These are phyloP conservation scores for Pseudogymnoascus sp. DNA, from an alignment of 2,329 filamentous ascomycete species.

Conservation along the genomic window DNA sequence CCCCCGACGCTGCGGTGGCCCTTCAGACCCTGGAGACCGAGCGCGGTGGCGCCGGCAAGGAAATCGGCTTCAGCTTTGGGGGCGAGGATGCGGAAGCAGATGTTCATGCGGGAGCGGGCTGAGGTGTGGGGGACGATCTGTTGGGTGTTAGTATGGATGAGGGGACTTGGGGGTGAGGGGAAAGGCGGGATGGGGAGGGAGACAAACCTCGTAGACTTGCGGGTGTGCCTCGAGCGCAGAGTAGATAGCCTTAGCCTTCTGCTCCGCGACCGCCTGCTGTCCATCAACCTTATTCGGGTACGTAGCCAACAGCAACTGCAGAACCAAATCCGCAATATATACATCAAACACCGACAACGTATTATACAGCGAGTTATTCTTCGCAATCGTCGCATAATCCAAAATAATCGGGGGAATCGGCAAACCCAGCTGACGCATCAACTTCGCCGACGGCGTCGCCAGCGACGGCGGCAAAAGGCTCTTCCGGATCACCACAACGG, in stretches of 20 bases:
- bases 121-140: slow-evolving; percentile 65
- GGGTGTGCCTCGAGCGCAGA: slow-evolving; percentile 64
- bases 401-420: slow-evolving; percentile 72
- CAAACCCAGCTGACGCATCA: slow-evolving; percentile 68
- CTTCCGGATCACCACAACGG: slow-evolving; percentile 79
- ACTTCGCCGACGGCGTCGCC: slow-evolving; percentile 55
- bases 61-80: slow-evolving; percentile 73
- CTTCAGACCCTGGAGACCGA: slow-evolving; percentile 71
- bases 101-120: slow-evolving; percentile 83
- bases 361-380: slow-evolving; percentile 95
- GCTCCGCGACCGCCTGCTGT: slow-evolving; percentile 63
- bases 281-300: slow-evolving; percentile 64
- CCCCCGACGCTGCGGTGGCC: slow-evolving; percentile 83
- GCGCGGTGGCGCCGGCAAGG: slow-evolving; percentile 60
- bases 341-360: slow-evolving; percentile 93
- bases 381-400: slow-evolving; percentile 75
- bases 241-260: slow-evolving; percentile 75
- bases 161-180: not conserved
- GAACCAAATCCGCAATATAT: slow-evolving; percentile 82
- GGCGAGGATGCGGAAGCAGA: slow-evolving; percentile 72
- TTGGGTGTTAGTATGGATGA: not conserved
- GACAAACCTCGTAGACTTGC: slow-evolving; percentile 52
- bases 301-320: slow-evolving; percentile 61
- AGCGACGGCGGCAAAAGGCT: slow-evolving; percentile 61
- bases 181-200: not conserved